Evolutionary conservation across 352 stramenopile species (phyloP).

Genomic region (Phytophthora idaei): DNA sequence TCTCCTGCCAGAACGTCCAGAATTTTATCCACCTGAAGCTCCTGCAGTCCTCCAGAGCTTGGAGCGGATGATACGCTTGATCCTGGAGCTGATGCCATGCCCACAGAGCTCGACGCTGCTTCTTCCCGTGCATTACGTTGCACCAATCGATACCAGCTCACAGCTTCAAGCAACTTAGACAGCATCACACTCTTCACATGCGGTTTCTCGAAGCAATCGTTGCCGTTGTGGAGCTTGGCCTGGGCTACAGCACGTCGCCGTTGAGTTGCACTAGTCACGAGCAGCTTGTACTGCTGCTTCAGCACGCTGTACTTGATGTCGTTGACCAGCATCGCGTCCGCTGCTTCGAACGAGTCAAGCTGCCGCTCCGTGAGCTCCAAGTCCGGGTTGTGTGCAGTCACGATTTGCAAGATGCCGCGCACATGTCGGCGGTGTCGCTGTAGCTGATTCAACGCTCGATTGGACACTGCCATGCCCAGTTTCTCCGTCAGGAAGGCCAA

Average conservation of each 20-base stretch:
- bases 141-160: slow-evolving; percentile 87
- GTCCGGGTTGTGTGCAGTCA: slow-evolving; percentile 80
- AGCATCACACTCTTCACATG: slow-evolving; percentile 70
- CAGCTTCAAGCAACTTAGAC: slow-evolving; percentile 75
- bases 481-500: slow-evolving; percentile 61
- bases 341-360: slow-evolving; percentile 79
- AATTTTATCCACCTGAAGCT: slow-evolving; percentile 79
- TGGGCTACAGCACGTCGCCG: slow-evolving; percentile 53
- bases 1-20: slow-evolving; percentile 75
- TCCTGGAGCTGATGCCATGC: slow-evolving; percentile 26
- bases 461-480: slow-evolving; percentile 59
- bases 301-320: slow-evolving; percentile 81
- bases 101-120: slow-evolving; percentile 57
- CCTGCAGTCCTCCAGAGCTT: slow-evolving; percentile 48
- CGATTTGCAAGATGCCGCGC: slow-evolving; percentile 79
- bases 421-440: slow-evolving; percentile 81
- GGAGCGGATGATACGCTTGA: slow-evolving; percentile 35
- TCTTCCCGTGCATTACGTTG: slow-evolving; percentile 79
- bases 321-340: slow-evolving; percentile 70
- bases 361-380: slow-evolving; percentile 81
- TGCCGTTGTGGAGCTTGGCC: slow-evolving; percentile 67
- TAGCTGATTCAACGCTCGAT: slow-evolving; percentile 79
- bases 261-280: slow-evolving; percentile 50
- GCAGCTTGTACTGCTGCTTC: slow-evolving; percentile 57
- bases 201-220: slow-evolving; percentile 65